Percentiles rank a stretch among this genome's conserved stretches.
Evolutionary conservation across 2,329 filamentous ascomycete genomes (phyloP).

Genomic region (Pezicula carpinea): DNA sequence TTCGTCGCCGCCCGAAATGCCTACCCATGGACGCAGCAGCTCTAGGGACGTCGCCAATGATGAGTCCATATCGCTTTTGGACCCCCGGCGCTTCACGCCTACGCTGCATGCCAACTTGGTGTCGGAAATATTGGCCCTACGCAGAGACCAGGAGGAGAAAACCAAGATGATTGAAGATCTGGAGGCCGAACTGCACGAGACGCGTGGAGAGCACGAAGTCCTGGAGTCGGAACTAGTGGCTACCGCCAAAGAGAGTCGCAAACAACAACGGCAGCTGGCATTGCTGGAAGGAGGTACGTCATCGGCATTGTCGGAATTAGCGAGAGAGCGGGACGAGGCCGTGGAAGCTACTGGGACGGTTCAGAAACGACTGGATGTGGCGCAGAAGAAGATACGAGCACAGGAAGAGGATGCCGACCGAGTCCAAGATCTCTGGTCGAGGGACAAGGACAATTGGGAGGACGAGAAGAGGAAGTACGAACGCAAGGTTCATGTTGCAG

Average conservation of each 20-base stretch:
- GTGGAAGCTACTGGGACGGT: constrained; percentile 68
- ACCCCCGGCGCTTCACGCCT: constrained; percentile 89
- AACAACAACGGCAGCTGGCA: constrained; percentile 78
- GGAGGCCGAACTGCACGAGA: constrained; percentile 67
- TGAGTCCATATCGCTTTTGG: constrained; percentile 66
- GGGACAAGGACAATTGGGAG: constrained; percentile 81
- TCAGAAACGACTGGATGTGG: constrained; percentile 69
- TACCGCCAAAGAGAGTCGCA: constrained; percentile 71
- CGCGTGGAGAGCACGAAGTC: constrained; percentile 69
- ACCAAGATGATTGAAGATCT: constrained; percentile 79
- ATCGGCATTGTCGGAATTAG: constrained; percentile 77
- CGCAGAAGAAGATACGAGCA: constrained; percentile 70
- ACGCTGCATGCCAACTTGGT: constrained; percentile 92
- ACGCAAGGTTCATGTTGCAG: constrained; percentile 82
- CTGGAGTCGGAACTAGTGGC: constrained; percentile 58
- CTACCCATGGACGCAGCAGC: constrained; percentile 42
- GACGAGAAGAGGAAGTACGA: constrained; percentile 78
- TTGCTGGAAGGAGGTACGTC: constrained; percentile 84
- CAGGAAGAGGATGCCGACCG: constrained; percentile 82
- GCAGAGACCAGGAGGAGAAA: constrained; percentile 88
- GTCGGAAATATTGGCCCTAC: constrained; percentile 83
- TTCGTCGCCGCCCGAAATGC: constrained; percentile 53
- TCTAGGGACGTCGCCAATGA: constrained; percentile 58
- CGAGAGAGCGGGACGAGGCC: constrained; percentile 80
- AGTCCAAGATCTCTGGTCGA: constrained; percentile 74